Evolutionary conservation across 1,139 yeast genomes (phyloP).

Genomic region (Nakaseomyces delphensis): DNA sequence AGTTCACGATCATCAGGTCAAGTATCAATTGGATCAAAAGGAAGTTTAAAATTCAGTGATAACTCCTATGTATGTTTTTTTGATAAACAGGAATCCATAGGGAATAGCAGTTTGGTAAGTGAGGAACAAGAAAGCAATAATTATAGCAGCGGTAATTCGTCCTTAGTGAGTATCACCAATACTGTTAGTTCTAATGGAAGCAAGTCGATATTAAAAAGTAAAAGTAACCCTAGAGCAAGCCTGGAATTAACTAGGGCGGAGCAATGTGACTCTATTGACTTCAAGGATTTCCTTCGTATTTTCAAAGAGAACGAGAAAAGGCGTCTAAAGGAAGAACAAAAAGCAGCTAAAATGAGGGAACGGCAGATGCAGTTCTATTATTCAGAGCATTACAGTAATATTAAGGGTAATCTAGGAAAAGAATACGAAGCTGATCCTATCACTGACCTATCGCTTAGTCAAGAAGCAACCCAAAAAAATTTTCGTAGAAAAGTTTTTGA

Average conservation of each 20-base stretch:
- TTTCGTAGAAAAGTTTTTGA: constrained; percentile 17
- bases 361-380: constrained; percentile 22
- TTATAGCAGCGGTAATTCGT: not conserved
- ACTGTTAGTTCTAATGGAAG: constrained; percentile 4
- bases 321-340: constrained; percentile 16
- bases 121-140: not conserved
- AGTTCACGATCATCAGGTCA: not conserved
- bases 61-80: not conserved
- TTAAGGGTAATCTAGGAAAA: constrained; percentile 8
- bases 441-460: constrained; percentile 13
- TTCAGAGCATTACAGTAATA: constrained; percentile 16
- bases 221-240: constrained; percentile 16
- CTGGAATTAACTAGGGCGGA: constrained; percentile 21
- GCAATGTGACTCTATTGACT: constrained; percentile 22
- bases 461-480: constrained; percentile 17
- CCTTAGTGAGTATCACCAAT: not conserved
- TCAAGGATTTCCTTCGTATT: constrained; percentile 17
- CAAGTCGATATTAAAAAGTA: constrained; percentile 22
- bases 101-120: constrained; percentile 1
- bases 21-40: not conserved
- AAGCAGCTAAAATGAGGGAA: constrained; percentile 21
- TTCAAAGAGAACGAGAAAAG: constrained; percentile 21
- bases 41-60: constrained; percentile 1
- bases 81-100: constrained; percentile 5
- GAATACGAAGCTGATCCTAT: constrained; percentile 5